Evolutionary conservation across 2,329 filamentous ascomycete species (phyloP), one percentile per base, ranked within the genome.

Genomic region (Monilinia aucupariae): DNA sequence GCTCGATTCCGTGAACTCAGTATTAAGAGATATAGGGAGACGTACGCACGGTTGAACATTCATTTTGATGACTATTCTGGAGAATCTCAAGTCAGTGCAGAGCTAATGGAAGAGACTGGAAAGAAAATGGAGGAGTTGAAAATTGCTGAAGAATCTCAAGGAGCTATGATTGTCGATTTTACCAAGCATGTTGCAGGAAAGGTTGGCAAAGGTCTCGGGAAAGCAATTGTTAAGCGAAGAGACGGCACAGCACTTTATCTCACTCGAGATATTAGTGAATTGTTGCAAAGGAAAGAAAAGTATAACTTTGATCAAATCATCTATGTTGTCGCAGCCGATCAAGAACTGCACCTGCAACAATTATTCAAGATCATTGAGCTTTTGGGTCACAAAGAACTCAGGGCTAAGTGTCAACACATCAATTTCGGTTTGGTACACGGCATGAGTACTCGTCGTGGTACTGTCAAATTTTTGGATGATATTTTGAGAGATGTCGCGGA

Each of bases 401-500:
- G 85, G 5, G 79, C 80, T 66, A 88, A 86, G 74, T 84, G 87
- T 69, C 82, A 88, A 72, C 89, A 92, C 72, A 81, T 92, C 75
- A 90, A 89, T 76, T 92, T 92, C 71, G 89, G 86, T 49, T 79
- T 90, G 70, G 86, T 88, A 0, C 79, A 86, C 61, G 88, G 83
- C 61, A 89, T 88, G 87, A 88, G 80, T 76, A 90, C 84, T 67
- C 84, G 83, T 69, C 86, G 82, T 74, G 87, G 87, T 65, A 91
- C 87, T 0, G 89, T 91, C 70, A 89, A 89, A 76, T 91, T 90
- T 78, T 74, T 84, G 48, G 81, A 81, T 70, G 87, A 90, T 69
- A 91, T 92, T 69, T 80, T 92, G 63, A 81, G 83, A 48, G 89
- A 92, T 70, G 91, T 96, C 9, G 87, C 85, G 71, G 93, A 97